Percentiles rank a stretch among this genome's conserved stretches.
These are phyloP conservation scores for Ophiostoma ips DNA, from an alignment of 2,329 filamentous ascomycete genomes.

Conservation along the genomic window DNA sequence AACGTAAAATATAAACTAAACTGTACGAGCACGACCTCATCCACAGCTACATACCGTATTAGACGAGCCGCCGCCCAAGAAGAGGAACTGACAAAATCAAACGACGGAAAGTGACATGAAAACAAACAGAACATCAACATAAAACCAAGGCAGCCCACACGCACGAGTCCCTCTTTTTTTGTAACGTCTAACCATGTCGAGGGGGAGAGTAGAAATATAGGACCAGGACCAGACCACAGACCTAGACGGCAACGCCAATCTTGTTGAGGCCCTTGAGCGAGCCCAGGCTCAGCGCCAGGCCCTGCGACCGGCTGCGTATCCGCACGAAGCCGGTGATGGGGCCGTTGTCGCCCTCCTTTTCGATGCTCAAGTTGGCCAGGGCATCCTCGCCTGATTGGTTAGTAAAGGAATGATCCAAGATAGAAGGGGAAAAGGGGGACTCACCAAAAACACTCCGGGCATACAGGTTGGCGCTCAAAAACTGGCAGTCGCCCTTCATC, in stretches of 20 bases:
- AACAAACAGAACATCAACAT: neutral
- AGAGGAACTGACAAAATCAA: neutral
- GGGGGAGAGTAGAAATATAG: no score
- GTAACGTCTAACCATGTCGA: neutral
- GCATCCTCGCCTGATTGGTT: slow-evolving; percentile 74
- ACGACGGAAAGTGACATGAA: neutral
- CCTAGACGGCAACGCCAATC: slow-evolving; percentile 36
- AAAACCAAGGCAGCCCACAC: neutral
- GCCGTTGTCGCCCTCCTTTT: slow-evolving; percentile 90
- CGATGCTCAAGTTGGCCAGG: slow-evolving; percentile 90
- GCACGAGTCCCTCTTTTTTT: neutral
- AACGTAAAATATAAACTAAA: neutral
- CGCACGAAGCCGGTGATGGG: slow-evolving; percentile 94
- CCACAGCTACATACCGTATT: neutral
- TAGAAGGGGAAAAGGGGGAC: slow-evolving; percentile 24
- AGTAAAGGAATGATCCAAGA: neutral
- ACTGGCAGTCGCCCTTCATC: slow-evolving; percentile 93
- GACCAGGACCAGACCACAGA: neutral
- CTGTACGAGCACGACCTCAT: neutral
- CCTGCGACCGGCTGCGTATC: slow-evolving; percentile 94
- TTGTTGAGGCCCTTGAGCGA: slow-evolving; percentile 92
- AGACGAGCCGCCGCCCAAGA: neutral
- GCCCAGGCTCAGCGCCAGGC: slow-evolving; percentile 81
- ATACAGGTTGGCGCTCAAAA: slow-evolving; percentile 92
- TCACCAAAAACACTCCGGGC: slow-evolving; percentile 95